Conservation (phyloP, 352 stramenopile genomes). For the Phytopythium mirpurense region DNA sequence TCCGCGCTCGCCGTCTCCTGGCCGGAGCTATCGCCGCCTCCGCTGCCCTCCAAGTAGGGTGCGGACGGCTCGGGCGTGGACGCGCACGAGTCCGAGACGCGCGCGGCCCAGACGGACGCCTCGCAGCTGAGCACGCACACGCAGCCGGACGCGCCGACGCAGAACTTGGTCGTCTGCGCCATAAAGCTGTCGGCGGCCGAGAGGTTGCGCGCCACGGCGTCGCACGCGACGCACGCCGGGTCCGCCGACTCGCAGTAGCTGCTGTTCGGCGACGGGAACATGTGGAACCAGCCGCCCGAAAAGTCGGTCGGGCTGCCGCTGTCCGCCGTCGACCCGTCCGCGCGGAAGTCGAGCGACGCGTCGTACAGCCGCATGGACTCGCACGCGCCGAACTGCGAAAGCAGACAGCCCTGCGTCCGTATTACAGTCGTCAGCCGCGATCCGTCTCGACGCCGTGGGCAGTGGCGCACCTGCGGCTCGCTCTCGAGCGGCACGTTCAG, state of each 20-base stretch:
- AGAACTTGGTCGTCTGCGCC: conserved; percentile 47
- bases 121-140: conserved; percentile 53
- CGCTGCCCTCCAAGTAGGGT: not conserved
- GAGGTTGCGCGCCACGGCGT: conserved; percentile 31
- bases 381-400: conserved; percentile 38
- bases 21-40: not conserved
- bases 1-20: not conserved
- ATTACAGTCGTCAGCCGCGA: not conserved
- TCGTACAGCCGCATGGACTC: conserved; percentile 46
- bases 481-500: conserved; percentile 31
- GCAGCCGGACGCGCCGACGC: conserved; percentile 28
- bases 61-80: conserved; percentile 7
- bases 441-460: too few relatives aligned
- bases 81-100: conserved; percentile 14
- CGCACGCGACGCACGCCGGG: conserved; percentile 32
- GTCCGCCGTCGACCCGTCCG: conserved; percentile 26
- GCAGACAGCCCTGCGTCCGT: conserved; percentile 25
- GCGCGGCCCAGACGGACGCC: conserved; percentile 18
- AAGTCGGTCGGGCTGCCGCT: conserved; percentile 33
- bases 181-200: conserved; percentile 30
- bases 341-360: conserved; percentile 27
- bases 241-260: conserved; percentile 47
- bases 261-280: conserved; percentile 36
- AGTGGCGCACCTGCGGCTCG: conserved; percentile 18
- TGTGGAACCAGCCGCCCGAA: conserved; percentile 34